phyloP scores from a whole-genome alignment of 2,329 filamentous ascomycete genomes.

The Cladosporium halotolerans region DNA sequence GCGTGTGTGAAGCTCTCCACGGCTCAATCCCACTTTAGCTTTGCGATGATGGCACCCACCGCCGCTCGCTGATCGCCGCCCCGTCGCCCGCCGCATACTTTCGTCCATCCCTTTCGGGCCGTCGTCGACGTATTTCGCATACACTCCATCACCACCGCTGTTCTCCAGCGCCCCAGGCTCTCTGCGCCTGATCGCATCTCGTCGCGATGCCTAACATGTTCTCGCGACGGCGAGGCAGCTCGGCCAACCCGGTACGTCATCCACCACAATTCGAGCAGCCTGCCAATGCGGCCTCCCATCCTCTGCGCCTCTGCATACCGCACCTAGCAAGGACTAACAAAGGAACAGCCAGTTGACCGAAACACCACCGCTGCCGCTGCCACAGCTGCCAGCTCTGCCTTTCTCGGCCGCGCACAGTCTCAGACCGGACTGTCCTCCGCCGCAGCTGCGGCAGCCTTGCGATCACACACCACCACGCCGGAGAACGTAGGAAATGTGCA shows the following conservation, averaged over 20 bases:
- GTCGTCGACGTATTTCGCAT: background rate
- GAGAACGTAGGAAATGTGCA: conserved; percentile 76
- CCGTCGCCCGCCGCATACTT: background rate
- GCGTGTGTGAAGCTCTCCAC: background rate
- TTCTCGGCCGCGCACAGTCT: conserved; percentile 60
- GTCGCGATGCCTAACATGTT: conserved; percentile 23
- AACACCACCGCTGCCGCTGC: conserved; percentile 67
- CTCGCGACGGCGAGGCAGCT: conserved; percentile 23
- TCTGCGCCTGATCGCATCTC: background rate
- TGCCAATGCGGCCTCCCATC: background rate
- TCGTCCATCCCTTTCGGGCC: background rate
- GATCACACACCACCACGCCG: conserved; percentile 69
- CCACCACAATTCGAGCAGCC: background rate
- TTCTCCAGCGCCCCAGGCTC: background rate
- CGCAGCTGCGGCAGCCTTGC: conserved; percentile 78
- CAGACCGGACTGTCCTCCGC: conserved; percentile 69
- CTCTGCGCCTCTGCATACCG: background rate
- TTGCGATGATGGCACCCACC: conserved; percentile 6
- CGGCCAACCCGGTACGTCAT: conserved; percentile 27
- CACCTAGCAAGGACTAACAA: background rate
- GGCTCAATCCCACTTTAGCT: conserved; percentile 1
- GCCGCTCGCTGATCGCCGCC: conserved; percentile 4
- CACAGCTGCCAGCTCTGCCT: conserved; percentile 70
- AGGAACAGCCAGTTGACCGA: conserved; percentile 45
- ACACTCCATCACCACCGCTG: background rate